phyloP scores from a whole-genome alignment of 345 rosid species.

The Conringia planisiliqua region DNA sequence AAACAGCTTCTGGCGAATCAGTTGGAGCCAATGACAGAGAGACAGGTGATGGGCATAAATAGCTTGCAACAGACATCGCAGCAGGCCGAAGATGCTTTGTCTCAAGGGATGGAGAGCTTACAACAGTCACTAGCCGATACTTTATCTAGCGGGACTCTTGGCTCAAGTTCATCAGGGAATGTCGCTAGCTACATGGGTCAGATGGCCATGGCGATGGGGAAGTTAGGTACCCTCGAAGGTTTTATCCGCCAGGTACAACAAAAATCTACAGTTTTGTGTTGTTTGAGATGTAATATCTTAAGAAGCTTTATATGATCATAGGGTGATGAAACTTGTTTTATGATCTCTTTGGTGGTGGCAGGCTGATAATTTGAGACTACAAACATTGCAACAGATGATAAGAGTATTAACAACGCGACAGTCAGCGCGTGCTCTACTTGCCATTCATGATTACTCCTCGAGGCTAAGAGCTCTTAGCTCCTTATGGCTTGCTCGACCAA shows the following conservation, averaged over 20 bases:
- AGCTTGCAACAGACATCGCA: conserved; percentile 97
- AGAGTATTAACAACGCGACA: conserved; percentile 86
- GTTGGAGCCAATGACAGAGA: conserved; percentile 96
- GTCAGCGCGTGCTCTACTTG: conserved; percentile 91
- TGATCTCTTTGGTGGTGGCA: conserved; percentile 32
- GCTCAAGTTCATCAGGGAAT: conserved; percentile 81
- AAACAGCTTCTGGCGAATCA: conserved; percentile 81
- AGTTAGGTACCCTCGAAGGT: conserved; percentile 95
- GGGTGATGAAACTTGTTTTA: not conserved
- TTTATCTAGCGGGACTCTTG: conserved; percentile 79
- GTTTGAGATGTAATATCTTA: conserved; percentile 2
- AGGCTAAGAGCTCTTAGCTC: conserved; percentile 95
- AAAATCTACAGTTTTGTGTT: not conserved
- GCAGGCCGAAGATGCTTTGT: conserved; percentile 97
- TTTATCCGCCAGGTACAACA: conserved; percentile 83
- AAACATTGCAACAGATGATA: conserved; percentile 92
- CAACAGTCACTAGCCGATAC: conserved; percentile 96
- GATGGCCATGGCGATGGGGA: conserved; percentile 99
- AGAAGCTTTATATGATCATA: not conserved
- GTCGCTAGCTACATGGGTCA: conserved; percentile 99
- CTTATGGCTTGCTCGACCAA: conserved; percentile 95
- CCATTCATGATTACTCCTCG: conserved; percentile 83
- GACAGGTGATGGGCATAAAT: conserved; percentile 68
- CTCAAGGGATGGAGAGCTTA: conserved; percentile 99
- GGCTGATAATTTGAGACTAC: conserved; percentile 97